phyloP scores from a whole-genome alignment of 768 basidiomycete species.

The Phlebiopsis flavidoalba region DNA sequence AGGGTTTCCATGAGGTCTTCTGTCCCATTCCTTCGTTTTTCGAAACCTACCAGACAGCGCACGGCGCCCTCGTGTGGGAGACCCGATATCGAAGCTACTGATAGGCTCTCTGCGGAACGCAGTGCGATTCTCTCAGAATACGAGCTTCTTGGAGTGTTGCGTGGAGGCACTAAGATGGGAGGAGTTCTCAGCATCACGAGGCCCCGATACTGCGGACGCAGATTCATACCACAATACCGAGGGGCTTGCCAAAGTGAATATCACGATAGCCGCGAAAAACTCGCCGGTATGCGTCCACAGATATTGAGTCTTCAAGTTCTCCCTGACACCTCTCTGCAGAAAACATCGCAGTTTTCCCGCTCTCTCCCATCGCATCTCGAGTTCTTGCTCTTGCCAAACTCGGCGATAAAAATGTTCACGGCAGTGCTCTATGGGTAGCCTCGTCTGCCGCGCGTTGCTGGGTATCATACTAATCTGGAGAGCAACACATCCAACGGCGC shows the following conservation, averaged over 20 bases:
- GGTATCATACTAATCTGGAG: slow-evolving; percentile 48
- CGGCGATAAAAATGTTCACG: slow-evolving; percentile 42
- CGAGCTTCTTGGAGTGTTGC: slow-evolving; percentile 56
- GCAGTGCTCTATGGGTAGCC: slow-evolving; percentile 52
- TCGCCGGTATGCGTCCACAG: slow-evolving; percentile 50
- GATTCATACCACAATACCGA: slow-evolving; percentile 27
- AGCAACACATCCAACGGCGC: slow-evolving; percentile 54
- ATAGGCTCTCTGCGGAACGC: slow-evolving; percentile 15
- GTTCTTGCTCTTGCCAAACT: slow-evolving; percentile 49
- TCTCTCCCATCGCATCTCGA: slow-evolving; percentile 38
- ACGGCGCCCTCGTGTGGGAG: slow-evolving; percentile 69
- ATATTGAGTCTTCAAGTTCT: neutral
- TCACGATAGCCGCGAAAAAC: slow-evolving; percentile 48
- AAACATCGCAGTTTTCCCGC: slow-evolving; percentile 56
- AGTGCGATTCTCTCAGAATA: slow-evolving; percentile 19
- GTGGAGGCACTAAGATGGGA: slow-evolving; percentile 36
- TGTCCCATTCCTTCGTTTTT: slow-evolving; percentile 74
- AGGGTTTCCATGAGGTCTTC: slow-evolving; percentile 46
- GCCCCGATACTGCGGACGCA: slow-evolving; percentile 23
- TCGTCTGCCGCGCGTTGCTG: slow-evolving; percentile 62
- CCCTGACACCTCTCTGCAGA: slow-evolving; percentile 32
- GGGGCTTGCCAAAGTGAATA: slow-evolving; percentile 48
- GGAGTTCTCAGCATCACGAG: slow-evolving; percentile 24
- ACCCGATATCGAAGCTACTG: slow-evolving; percentile 43
- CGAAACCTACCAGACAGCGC: slow-evolving; percentile 65